A percentile compares a stretch with the other conserved stretches of the same genome.
Conservation (phyloP, 2,329 filamentous ascomycete genomes). For the Davidsoniella eucalypti region DNA sequence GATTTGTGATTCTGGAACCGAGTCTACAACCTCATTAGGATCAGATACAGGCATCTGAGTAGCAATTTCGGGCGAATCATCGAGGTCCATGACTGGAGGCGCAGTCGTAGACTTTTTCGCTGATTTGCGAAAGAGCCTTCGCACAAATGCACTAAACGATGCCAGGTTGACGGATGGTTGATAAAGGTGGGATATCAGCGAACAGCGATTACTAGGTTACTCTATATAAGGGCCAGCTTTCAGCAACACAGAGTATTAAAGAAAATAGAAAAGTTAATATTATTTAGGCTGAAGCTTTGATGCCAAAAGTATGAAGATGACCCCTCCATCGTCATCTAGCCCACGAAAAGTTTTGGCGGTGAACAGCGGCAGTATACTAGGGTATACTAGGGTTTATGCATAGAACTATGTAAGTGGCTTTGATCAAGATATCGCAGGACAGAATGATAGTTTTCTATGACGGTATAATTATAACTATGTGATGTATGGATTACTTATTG, state of each 20-base stretch:
- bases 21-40: background rate
- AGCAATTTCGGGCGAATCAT: background rate
- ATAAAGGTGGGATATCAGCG: background rate
- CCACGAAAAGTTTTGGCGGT: slow-evolving; percentile 18
- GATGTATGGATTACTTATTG: background rate
- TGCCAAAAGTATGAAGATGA: background rate
- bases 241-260: background rate
- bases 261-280: too few relatives aligned
- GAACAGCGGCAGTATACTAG: slow-evolving; percentile 17
- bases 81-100: background rate
- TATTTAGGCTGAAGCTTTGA: background rate
- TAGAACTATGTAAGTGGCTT: background rate
- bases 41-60: background rate
- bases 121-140: background rate
- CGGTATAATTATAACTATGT: background rate
- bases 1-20: too few relatives aligned
- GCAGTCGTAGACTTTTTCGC: background rate
- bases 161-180: slow-evolving; percentile 1
- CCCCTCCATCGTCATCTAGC: slow-evolving; percentile 1
- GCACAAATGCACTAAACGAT: background rate
- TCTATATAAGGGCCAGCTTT: background rate
- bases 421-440: background rate
- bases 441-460: background rate
- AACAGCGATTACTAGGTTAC: background rate
- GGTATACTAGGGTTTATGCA: slow-evolving; percentile 13